phyloP scores from a whole-genome alignment of 352 stramenopile genomes.

The Phytophthora brassicae region DNA sequence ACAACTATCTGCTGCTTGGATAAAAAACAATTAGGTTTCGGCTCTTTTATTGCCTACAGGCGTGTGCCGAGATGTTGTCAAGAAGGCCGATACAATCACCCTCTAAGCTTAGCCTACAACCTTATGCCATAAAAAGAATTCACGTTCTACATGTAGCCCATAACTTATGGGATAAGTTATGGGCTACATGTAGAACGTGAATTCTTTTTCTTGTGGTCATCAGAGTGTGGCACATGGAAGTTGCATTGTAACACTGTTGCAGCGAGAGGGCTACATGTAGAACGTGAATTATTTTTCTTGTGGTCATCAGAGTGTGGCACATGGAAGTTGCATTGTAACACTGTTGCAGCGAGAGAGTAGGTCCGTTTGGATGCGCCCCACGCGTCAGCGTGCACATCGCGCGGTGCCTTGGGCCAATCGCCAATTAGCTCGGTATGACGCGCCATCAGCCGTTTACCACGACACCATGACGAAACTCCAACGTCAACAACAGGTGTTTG shows the following conservation, averaged over 20 bases:
- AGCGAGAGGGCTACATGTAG: neutral
- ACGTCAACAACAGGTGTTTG: conserved; percentile 26
- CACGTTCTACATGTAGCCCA: too few species aligned
- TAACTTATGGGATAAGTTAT: too few species aligned
- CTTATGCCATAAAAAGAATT: too few species aligned
- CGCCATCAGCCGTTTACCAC: conserved; percentile 9
- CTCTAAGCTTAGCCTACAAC: too few species aligned
- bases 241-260: too few species aligned
- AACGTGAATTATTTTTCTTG: too few species aligned
- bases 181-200: neutral
- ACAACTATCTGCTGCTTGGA: conserved; percentile 19
- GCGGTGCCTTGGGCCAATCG: conserved; percentile 29
- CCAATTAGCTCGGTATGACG: conserved; percentile 21
- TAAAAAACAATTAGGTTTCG: too few species aligned
- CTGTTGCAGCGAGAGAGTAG: conserved; percentile 5
- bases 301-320: too few species aligned
- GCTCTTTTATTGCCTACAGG: conserved; percentile 15
- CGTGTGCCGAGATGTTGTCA: conserved; percentile 26
- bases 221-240: too few species aligned
- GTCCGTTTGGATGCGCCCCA: conserved; percentile 14
- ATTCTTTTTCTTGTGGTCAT: too few species aligned
- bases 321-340: neutral
- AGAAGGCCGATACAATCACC: too few species aligned
- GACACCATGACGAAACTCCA: conserved; percentile 15
- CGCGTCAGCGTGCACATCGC: conserved; percentile 20